Base-by-base conservation (phyloP, 2,329 filamentous ascomycete genomes). In the Xylariaceae sp. region DNA sequence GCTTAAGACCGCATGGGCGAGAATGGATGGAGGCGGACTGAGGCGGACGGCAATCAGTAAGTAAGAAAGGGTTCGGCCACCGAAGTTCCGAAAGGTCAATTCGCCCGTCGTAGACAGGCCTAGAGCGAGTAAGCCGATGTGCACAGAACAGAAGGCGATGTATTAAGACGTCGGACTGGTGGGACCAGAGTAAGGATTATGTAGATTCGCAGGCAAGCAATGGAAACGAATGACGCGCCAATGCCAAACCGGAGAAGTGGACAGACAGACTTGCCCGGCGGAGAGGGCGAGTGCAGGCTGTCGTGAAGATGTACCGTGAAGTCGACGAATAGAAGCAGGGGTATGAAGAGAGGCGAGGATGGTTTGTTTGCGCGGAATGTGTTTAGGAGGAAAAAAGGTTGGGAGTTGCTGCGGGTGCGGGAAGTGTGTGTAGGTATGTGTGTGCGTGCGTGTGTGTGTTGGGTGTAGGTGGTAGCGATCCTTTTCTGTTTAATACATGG, bases 1-100 rank as follows among this genome's bases (percentile, higher is more conserved):
- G 61, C 65, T 67, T 58, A 63, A 63, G 64, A 62, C 64, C 56
- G 65, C 67, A 70, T 70, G 63, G 59, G 63, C 58, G 48, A 55
- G 39, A 42, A 59, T 57, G 51, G 53, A 53, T 27, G 40, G 30
- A 44, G 53, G 57, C 54, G 53, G 55, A 52, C 47, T 37, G 29
- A 39, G 19, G 29, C 47, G 49, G 51, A 50, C 35, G 32, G 51
- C 37, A 47, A 47, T 31, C 49, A 27, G 51, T 35, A 31, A 56
- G 40, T 34, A 49, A 11, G 35, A 11, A 7, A 26, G 32, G 47
- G 26, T 19, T 19, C 19, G 19, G 19, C 41, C 43, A 34, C 34
- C 52, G 29, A 53, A 47, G 40, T 19, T 47, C 51, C 9, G 40
- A 8, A 52, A 50, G 53, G 8, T 9, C 43, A 12, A 32, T 32